A percentile compares a stretch with the other conserved stretches of the same genome.
Conservation (phyloP, 129 eudicot genomes). For the Apium graveolens region DNA sequence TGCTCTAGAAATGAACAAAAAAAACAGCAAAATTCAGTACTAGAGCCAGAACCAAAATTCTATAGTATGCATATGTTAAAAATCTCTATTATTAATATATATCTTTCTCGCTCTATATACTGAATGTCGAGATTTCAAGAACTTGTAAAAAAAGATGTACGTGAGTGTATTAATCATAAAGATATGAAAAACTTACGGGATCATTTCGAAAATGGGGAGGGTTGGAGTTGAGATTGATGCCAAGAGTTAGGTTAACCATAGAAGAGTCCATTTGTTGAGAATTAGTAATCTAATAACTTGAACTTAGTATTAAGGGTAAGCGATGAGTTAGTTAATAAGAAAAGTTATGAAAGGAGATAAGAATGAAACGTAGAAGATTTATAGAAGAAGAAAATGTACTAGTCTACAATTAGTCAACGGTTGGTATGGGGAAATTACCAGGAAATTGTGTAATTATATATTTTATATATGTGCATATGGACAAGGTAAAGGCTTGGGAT, state of each 20-base stretch:
- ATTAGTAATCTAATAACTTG: background rate
- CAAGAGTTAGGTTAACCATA: constrained; percentile 2
- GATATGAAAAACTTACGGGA: background rate
- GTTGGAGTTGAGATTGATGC: constrained; percentile 10
- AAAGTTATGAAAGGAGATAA: constrained; percentile 6
- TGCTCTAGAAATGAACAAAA: background rate
- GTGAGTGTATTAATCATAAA: too few relatives aligned
- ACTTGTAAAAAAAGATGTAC: too few relatives aligned
- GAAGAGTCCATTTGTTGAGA: background rate
- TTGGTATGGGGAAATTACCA: background rate
- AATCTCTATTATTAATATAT: background rate
- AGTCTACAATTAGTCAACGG: background rate
- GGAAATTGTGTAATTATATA: background rate
- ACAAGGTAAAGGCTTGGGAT: too few relatives aligned
- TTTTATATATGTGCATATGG: too few relatives aligned
- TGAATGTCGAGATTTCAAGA: too few relatives aligned
- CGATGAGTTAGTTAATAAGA: background rate
- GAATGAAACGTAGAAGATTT: background rate
- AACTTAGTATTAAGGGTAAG: background rate
- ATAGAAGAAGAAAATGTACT: background rate
- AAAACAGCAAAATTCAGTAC: background rate
- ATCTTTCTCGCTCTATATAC: too few relatives aligned
- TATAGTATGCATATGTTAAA: background rate
- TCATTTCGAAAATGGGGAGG: background rate
- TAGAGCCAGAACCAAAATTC: background rate